Conservation (phyloP, 2,329 filamentous ascomycete species). For the Penicillium occitanis region DNA sequence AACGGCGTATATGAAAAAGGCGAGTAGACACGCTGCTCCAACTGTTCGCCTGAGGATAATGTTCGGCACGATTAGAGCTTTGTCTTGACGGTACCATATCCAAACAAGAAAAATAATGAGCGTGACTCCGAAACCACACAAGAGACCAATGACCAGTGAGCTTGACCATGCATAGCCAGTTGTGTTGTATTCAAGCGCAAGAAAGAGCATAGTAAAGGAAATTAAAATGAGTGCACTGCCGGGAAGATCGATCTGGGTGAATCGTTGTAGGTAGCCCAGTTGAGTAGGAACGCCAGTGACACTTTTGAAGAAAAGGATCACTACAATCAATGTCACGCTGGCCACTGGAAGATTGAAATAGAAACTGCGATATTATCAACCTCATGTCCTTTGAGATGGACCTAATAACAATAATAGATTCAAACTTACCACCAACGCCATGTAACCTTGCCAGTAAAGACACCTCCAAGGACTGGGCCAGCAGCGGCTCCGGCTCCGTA, state of each 20-base stretch:
- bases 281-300: neutral
- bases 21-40: constrained; percentile 29
- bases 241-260: constrained; percentile 28
- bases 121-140: constrained; percentile 28
- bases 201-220: constrained; percentile 29
- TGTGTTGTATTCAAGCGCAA: constrained; percentile 33
- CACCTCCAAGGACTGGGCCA: constrained; percentile 39
- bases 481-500: constrained; percentile 29
- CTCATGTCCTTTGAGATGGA: neutral
- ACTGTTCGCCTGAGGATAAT: constrained; percentile 26
- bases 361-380: constrained; percentile 14
- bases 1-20: constrained; percentile 29
- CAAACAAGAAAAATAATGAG: constrained; percentile 28
- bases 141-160: constrained; percentile 25
- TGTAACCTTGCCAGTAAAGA: constrained; percentile 32
- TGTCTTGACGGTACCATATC: constrained; percentile 25
- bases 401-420: neutral
- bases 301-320: constrained; percentile 22
- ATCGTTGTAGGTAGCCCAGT: constrained; percentile 24
- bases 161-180: constrained; percentile 28
- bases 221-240: constrained; percentile 28
- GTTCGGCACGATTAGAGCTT: constrained; percentile 27
- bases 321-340: constrained; percentile 22
- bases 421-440: constrained; percentile 28
- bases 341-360: constrained; percentile 26